Evolutionary conservation across 139 green algal genomes (phyloP), one percentile per base, ranked within the genome.

Genomic region (Eudorina sp.): DNA sequence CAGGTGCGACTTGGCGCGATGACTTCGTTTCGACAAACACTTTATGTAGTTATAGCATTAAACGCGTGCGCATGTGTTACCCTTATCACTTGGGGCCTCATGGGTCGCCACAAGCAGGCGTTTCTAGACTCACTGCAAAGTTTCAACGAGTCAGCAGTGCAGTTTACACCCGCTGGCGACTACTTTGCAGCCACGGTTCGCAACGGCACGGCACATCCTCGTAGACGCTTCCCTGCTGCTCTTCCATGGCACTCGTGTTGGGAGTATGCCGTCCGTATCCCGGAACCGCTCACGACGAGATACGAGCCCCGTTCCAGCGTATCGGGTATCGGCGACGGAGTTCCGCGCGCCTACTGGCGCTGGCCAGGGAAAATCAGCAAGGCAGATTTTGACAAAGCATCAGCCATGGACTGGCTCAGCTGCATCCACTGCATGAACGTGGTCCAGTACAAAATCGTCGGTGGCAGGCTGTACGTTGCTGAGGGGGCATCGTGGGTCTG

Each of bases 351-450:
- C 5, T 80, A 43, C 72, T 80, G 72, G 72, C 45, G 43, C 4
- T 80, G 72, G 72, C 72, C 72, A 25, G 72, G 72, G 3, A 25
- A 62, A 4, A 80, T 80, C 43, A 62, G 43, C 43, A 58, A 60
- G 38, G 72, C 21, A 41, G 72, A 16, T 4, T 80, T 80, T 40
- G 43, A 80, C 43, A 80, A 60, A 9, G 72, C 72, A 40, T 43
- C 72, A 7, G 72, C 72, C 4, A 80, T 41, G 43, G 72, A 80
- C 27, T 80, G 43, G 43, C 72, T 43, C 43, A 43, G 72, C 45
- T 80, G 72, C 43, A 43, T 80, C 6, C 90, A 92, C 81, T 90
- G 85, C 74, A 84, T 84, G 11, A 83, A 89, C 43, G 74, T 90
- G 14, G 66, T 90, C 55, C 40, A 46, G 8, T 90, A 92, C 53